Evolutionary conservation across 768 basidiomycete genomes (phyloP), one percentile per base, ranked within the genome.

Genomic region (Pisolithus microcarpus): DNA sequence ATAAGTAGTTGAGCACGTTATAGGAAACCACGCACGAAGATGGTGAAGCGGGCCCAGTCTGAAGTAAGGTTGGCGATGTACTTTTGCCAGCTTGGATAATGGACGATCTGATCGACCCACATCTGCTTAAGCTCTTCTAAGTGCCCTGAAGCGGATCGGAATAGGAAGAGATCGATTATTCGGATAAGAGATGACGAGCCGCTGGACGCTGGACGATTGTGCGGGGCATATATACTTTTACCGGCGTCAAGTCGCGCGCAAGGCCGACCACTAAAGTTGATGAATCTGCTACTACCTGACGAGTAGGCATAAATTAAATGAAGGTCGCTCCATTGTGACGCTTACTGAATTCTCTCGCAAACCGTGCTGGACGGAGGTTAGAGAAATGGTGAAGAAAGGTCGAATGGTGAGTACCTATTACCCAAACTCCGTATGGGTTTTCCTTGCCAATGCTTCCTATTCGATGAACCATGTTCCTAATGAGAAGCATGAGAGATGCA

Each of bases 241-340:
- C 73, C 66, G 1, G 72, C 68, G 38, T 70, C 62, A 13, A 81
- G 63, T 6, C 79, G 76, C 2, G 75, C 75, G 38, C 58, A 58
- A 3, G 69, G 65, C 56, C 78, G 73, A 2, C 79, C 78, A 53
- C 75, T 65, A 46, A 72, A 75, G 57, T 79, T 71, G 28, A 71
- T 56, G 43, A 77, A 78, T 30, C 70, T 61, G 13, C 56, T 53
- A 64, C 58, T 70, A 5, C 52, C 61, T 62, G 38, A 11, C 45
- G 47, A 11, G 16, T 34, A 5, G 11, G 34, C 34, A 34, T 23
- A 43, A 28, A 19, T 49, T 47, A 18, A 43, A 23, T 11, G 49
- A 16, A 8, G 34, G 15, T 8, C 23, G 21, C 16, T 43, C 30
- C 18, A 1, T 18, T 23, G 28, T 30, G 39, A 21, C 11, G 21